Base-by-base conservation (phyloP, 116 monocot species). In the Trichopus zeylanicus region DNA sequence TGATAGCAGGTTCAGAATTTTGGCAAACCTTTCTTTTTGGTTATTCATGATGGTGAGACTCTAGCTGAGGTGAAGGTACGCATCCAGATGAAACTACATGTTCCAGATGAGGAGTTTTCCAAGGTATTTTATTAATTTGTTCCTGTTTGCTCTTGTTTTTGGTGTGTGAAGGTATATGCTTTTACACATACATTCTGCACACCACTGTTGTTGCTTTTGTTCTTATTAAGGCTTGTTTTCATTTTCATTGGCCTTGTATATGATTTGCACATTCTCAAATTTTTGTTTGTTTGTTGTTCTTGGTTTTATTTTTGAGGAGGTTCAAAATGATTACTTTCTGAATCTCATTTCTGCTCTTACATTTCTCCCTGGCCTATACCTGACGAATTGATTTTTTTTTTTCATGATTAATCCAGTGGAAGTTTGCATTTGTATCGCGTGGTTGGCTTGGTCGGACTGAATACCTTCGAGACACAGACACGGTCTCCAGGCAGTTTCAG, bases 21-120 rank as follows among this genome's bases (percentile, higher is more conserved):
- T 74, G 91, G 98, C 21, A 91, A 98, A 31, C 98, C 98, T 46
- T 91, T 91, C 66, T 91, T 98, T 59, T 64, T 98, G 68, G 69
- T 98, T 54, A 85, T 98, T 62, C 91, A 64, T 64, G 98, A 98
- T 68, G 91, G 80, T 48, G 98, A 98, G 60, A 78, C 82, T 46
- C 65, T 98, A 69, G 57, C 75, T 38, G 82, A 98, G 25, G 71
- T 91, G 38, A 98, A 88, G 82, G 58, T 66, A 26, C 87, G 98
- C 22, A 80, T 98, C 38, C 98, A 98, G 62, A 91, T 80, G 51
- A 98, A 91, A 66, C 63, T 98, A 60, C 88, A 76, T 67, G 82
- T 98, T 77, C 73, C 80, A 26, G 91, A 98, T 65, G 98, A 98
- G 64, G 91, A 98, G 48, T 98, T 88, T 33, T 51, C 79, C 4